Evolutionary conservation across 164 flowering plant genomes (phyloP).

Genomic region (Vitis cinerea): DNA sequence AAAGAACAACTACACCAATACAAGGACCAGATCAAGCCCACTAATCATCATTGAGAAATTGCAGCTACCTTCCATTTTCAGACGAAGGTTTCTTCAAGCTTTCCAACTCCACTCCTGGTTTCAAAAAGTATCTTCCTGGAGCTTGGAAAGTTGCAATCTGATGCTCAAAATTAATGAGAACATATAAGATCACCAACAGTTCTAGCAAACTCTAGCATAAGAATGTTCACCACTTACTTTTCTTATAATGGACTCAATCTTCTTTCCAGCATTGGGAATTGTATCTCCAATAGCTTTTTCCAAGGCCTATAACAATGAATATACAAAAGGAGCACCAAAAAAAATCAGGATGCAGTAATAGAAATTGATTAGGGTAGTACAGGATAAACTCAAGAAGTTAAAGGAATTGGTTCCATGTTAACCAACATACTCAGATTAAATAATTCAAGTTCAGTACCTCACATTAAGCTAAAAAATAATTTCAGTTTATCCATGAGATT

Average conservation of each 20-base stretch:
- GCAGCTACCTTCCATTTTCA: constrained; percentile 73
- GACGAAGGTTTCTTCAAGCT: constrained; percentile 53
- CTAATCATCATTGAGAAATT: neutral
- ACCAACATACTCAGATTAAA: neutral
- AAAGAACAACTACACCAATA: neutral
- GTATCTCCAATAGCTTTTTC: constrained; percentile 80
- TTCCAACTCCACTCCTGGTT: constrained; percentile 62
- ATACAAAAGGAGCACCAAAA: constrained; percentile 9
- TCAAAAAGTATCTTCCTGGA: constrained; percentile 79
- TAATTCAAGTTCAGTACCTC: too few species aligned
- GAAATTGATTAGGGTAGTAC: neutral
- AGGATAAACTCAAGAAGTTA: too few species aligned
- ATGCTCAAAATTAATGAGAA: constrained; percentile 28
- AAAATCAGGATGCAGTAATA: neutral
- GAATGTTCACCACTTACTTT: constrained; percentile 46
- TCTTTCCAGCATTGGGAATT: constrained; percentile 53
- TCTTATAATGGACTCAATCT: constrained; percentile 67
- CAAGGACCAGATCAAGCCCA: neutral
- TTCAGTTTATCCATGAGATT: constrained; percentile 6
- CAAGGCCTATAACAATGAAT: constrained; percentile 46
- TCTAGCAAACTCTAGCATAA: constrained; percentile 13
- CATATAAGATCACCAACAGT: constrained; percentile 13
- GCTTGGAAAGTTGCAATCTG: constrained; percentile 88
- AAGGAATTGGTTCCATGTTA: too few species aligned
- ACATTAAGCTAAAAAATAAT: neutral